phyloP scores from a whole-genome alignment of 805 yeast genomes.

The Yamadazyma philogaea region DNA sequence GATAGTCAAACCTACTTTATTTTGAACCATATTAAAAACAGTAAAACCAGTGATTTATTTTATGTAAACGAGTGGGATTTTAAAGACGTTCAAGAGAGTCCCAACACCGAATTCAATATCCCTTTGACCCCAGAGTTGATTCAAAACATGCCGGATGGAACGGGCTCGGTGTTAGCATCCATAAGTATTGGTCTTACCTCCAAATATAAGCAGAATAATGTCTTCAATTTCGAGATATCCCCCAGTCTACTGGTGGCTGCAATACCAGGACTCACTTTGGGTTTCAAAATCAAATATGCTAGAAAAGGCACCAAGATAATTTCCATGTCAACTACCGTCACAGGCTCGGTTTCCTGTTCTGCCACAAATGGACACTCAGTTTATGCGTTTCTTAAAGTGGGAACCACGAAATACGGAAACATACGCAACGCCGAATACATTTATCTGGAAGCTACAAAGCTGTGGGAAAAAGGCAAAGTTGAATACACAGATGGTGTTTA shows the following conservation, averaged over 20 bases:
- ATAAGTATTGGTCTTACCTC: background rate
- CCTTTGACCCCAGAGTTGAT: conserved; percentile 10
- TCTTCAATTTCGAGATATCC: conserved; percentile 1
- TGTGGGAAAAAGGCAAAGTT: background rate
- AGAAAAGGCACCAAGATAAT: conserved; percentile 3
- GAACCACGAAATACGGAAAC: conserved; percentile 1
- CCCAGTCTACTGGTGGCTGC: conserved; percentile 1
- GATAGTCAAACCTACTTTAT: conserved; percentile 6
- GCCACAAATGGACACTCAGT: conserved; percentile 13
- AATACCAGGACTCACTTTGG: conserved; percentile 6
- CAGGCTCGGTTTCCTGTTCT: conserved; percentile 13
- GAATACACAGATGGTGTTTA: background rate
- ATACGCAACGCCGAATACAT: conserved; percentile 7
- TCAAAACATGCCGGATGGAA: conserved; percentile 8
- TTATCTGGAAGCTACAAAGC: conserved; percentile 1
- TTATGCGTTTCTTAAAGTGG: conserved; percentile 1
- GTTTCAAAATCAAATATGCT: conserved; percentile 5
- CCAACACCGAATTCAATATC: background rate
- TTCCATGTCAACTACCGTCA: conserved; percentile 1
- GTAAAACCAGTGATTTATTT: background rate
- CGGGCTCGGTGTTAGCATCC: conserved; percentile 9
- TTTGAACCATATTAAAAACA: background rate
- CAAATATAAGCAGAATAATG: conserved; percentile 1
- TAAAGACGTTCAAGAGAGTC: background rate
- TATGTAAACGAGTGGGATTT: conserved; percentile 12